Percentiles rank a stretch among this genome's conserved stretches.
Conservation (phyloP, 148 eudicot genomes). For the Fagopyrum tataricum region DNA sequence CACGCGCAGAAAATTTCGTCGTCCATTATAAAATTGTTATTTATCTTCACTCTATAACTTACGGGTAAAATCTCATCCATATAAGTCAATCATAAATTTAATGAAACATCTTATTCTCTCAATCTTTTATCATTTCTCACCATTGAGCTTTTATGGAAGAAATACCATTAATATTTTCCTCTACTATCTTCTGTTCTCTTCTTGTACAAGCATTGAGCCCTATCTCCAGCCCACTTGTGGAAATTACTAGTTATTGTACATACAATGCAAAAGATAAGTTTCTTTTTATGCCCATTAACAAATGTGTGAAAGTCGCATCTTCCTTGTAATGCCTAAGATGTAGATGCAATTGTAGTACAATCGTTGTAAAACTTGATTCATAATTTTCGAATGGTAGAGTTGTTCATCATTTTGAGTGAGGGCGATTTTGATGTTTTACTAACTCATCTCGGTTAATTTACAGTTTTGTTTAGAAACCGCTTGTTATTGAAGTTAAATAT, state of each 20-base stretch:
- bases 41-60: too few relatives aligned
- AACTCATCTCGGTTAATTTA: too few relatives aligned
- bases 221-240: background rate
- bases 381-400: too few relatives aligned
- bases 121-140: background rate
- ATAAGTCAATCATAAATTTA: too few relatives aligned
- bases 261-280: background rate
- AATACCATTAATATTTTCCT: background rate
- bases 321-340: background rate
- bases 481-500: too few relatives aligned
- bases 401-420: too few relatives aligned
- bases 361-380: too few relatives aligned
- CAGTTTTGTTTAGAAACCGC: too few relatives aligned
- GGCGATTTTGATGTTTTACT: too few relatives aligned
- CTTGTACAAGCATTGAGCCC: background rate
- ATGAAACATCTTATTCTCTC: background rate
- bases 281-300: background rate
- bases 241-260: background rate
- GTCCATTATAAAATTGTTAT: too few relatives aligned
- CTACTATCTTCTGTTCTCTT: background rate
- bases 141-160: background rate
- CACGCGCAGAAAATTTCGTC: too few relatives aligned
- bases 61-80: too few relatives aligned
- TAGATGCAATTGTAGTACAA: background rate
- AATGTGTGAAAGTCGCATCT: conserved; percentile 3